A percentile compares a stretch with the other conserved stretches of the same genome.
Evolutionary conservation across 1,139 yeast species (phyloP).

Genomic region (Candida sp.): DNA sequence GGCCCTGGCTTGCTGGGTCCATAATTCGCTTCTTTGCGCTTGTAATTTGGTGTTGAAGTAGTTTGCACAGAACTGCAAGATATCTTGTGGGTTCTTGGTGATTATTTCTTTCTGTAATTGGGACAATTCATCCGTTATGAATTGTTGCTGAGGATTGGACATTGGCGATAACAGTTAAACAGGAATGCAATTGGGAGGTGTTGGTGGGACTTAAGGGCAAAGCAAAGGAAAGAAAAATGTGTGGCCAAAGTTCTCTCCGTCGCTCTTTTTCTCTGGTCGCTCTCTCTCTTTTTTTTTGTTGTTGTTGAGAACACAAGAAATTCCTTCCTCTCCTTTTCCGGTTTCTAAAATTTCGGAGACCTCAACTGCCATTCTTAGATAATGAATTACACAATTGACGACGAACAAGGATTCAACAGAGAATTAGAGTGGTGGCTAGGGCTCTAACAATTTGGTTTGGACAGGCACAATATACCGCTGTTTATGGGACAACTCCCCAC

Average conservation of each 20-base stretch:
- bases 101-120: slow-evolving; percentile 66
- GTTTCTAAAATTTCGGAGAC: too few relatives aligned
- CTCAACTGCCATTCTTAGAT: too few relatives aligned
- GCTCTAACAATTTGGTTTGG: too few relatives aligned
- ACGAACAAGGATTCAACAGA: too few relatives aligned
- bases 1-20: slow-evolving; percentile 57
- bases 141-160: slow-evolving; percentile 14
- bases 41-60: slow-evolving; percentile 68
- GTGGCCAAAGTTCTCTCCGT: slow-evolving; percentile 3
- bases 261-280: not conserved
- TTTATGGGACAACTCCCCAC: too few relatives aligned
- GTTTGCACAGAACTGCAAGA: slow-evolving; percentile 76
- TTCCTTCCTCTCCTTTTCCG: not conserved
- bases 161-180: not conserved
- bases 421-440: too few relatives aligned
- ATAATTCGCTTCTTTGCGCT: slow-evolving; percentile 59
- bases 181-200: not conserved
- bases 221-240: slow-evolving; percentile 1
- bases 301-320: not conserved
- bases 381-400: too few relatives aligned
- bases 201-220: not conserved
- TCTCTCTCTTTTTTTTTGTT: not conserved
- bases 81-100: slow-evolving; percentile 66
- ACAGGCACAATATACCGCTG: too few relatives aligned
- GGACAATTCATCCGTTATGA: slow-evolving; percentile 54